A percentile compares a stretch with the other conserved stretches of the same genome.
These are phyloP conservation scores for Solanum dulcamara DNA, from an alignment of 257 asterid genomes.

Conservation along the genomic window DNA sequence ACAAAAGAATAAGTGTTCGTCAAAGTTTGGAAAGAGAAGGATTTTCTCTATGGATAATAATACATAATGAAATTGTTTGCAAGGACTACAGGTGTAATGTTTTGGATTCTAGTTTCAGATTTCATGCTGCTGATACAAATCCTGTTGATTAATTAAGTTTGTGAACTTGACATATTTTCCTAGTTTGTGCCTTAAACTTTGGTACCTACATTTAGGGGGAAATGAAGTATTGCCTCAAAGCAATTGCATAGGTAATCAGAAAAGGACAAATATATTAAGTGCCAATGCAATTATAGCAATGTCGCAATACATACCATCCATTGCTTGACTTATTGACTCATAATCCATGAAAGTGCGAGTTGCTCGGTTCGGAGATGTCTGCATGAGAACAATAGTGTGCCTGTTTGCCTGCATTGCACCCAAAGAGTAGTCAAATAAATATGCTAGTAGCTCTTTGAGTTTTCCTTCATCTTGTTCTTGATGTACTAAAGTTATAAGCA, in stretches of 20 bases:
- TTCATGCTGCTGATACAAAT: background rate
- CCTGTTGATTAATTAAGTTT: background rate
- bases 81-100: background rate
- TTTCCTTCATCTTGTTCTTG: background rate
- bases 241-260: background rate
- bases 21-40: background rate
- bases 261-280: background rate
- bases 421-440: background rate
- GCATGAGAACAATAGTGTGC: conserved; percentile 92
- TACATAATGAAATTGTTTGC: background rate
- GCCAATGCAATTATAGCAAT: background rate
- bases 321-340: conserved; percentile 72
- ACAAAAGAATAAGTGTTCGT: background rate
- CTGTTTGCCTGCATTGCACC: conserved; percentile 56
- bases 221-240: background rate
- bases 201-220: background rate
- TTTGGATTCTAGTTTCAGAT: background rate
- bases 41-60: background rate
- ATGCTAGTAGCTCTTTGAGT: background rate
- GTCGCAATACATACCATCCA: conserved; percentile 55
- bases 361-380: conserved; percentile 66
- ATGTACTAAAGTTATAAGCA: background rate
- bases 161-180: background rate
- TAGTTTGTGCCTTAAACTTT: background rate
- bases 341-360: conserved; percentile 96